Evolutionary conservation across 2,329 filamentous ascomycete species (phyloP).

Genomic region (Colletotrichum sp.): DNA sequence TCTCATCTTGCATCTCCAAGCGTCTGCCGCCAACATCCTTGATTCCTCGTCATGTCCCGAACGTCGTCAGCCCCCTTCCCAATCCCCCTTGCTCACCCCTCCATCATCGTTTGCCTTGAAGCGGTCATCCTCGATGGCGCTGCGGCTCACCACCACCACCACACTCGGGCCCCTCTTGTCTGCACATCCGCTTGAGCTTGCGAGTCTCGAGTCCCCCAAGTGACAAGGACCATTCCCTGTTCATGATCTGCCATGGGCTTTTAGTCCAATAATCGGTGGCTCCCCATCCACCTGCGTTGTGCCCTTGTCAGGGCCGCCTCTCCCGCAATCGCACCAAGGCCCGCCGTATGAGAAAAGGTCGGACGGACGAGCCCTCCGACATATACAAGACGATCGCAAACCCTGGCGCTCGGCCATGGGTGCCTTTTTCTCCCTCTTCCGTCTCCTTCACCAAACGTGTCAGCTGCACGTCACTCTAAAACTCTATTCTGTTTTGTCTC

Average conservation of each 20-base stretch:
- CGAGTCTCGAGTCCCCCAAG: constrained; percentile 3
- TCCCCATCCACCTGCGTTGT: not conserved
- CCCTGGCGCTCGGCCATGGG: constrained; percentile 11
- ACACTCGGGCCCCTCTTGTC: not conserved
- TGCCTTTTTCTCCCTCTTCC: not conserved
- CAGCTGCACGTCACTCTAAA: constrained; percentile 20
- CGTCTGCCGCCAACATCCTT: constrained; percentile 16
- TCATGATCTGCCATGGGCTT: constrained; percentile 13
- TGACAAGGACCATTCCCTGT: constrained; percentile 10
- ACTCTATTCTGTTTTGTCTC: constrained; percentile 15
- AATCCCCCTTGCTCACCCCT: not conserved
- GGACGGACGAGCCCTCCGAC: not conserved
- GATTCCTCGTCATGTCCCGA: not conserved
- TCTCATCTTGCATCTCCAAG: constrained; percentile 21
- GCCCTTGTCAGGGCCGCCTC: constrained; percentile 14
- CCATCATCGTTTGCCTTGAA: not conserved
- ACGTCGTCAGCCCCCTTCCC: not conserved
- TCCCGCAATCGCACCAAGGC: not conserved
- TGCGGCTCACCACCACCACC: constrained; percentile 5
- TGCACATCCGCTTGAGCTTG: not conserved
- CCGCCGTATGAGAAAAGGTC: not conserved
- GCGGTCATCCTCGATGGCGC: not conserved
- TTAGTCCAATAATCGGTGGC: constrained; percentile 8
- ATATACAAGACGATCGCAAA: constrained; percentile 18
- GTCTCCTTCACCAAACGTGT: constrained; percentile 21